Conservation (phyloP, 2,329 filamentous ascomycete species). For the Cladosporium sp. region DNA sequence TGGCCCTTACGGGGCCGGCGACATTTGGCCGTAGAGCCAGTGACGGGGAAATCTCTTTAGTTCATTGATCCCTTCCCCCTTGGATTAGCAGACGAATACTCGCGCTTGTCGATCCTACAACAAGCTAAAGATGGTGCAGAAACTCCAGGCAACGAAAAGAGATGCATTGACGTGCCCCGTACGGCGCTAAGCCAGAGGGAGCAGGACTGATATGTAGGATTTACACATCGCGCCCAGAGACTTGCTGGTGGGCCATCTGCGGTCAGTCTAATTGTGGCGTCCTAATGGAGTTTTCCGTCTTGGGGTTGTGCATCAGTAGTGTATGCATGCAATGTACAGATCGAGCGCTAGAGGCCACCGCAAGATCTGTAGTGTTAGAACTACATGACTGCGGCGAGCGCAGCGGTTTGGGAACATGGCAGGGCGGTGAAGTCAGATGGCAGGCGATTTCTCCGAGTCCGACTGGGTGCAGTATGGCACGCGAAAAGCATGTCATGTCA, state of each 20-base stretch:
- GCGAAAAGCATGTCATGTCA: background rate
- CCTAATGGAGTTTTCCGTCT: background rate
- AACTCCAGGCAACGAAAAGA: conserved; percentile 4
- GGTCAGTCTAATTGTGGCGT: no score
- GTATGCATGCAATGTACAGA: background rate
- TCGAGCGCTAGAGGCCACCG: no score
- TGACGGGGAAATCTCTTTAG: background rate
- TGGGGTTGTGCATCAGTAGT: background rate
- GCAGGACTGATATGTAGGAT: background rate
- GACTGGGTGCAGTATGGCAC: background rate
- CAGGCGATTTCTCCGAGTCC: background rate
- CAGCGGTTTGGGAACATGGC: background rate
- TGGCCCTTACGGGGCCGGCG: background rate
- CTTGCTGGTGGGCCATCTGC: no score
- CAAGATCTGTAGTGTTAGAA: no score
- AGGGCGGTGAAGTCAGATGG: conserved; percentile 4
- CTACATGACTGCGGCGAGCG: no score
- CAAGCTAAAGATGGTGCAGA: conserved; percentile 1
- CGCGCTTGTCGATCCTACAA: conserved; percentile 12
- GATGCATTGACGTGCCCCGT: background rate
- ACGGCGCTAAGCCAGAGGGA: background rate
- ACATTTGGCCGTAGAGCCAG: conserved; percentile 4
- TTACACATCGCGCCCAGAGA: no score
- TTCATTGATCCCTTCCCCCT: background rate
- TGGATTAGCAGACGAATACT: conserved; percentile 5